These are phyloP conservation scores for Lachancea mirantina DNA, from an alignment of 805 yeast species.

Conservation along the genomic window DNA sequence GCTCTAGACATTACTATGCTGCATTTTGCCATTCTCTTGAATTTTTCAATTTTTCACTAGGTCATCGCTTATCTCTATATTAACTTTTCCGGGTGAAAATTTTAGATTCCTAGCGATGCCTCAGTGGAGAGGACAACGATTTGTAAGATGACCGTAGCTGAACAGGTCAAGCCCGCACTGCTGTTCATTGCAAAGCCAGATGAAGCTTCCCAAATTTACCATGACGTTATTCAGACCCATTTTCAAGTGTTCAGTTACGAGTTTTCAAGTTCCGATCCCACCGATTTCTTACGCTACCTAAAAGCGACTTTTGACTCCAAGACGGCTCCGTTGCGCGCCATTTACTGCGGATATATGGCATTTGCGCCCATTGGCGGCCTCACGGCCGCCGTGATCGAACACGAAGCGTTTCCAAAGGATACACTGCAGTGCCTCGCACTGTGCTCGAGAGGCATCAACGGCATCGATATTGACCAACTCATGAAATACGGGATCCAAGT, in stretches of 20 bases:
- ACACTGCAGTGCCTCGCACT: constrained; percentile 42
- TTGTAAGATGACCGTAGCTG: background rate
- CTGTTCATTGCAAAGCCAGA: constrained; percentile 21
- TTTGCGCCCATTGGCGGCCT: constrained; percentile 47
- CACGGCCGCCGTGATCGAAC: constrained; percentile 35
- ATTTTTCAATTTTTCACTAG: too few relatives aligned
- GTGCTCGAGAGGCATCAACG: constrained; percentile 54
- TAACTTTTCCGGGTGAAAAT: too few relatives aligned
- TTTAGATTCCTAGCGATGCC: too few relatives aligned
- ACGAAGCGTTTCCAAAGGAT: constrained; percentile 33
- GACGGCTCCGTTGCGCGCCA: constrained; percentile 32
- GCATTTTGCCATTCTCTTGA: too few relatives aligned
- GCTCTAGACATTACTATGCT: too few relatives aligned
- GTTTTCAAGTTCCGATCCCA: constrained; percentile 11
- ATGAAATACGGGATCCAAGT: constrained; percentile 35
- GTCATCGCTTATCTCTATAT: too few relatives aligned
- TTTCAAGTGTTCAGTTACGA: constrained; percentile 14
- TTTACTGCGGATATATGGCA: constrained; percentile 57
- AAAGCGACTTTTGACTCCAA: constrained; percentile 10
- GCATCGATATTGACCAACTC: constrained; percentile 39
- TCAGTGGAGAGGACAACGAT: background rate
- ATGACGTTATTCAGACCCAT: constrained; percentile 9
- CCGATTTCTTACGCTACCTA: constrained; percentile 13
- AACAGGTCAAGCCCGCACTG: constrained; percentile 13
- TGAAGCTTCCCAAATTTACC: constrained; percentile 10